phyloP scores from a whole-genome alignment of 176 grass and related monocot genomes.

The Oropetium thomaeum region DNA sequence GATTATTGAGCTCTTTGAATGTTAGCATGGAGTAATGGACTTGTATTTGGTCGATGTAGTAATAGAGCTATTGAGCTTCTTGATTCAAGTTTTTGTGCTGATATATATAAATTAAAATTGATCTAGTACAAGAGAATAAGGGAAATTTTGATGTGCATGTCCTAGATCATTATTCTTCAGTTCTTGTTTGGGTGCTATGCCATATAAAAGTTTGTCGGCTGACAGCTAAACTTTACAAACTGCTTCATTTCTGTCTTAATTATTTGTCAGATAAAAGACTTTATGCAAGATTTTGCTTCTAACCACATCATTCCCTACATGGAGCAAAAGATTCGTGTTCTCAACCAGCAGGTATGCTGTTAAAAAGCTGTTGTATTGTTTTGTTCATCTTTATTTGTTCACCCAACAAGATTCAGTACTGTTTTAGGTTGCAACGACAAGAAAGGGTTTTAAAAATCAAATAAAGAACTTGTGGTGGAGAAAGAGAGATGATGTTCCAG shows the following conservation, averaged over 20 bases:
- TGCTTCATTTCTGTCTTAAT: slow-evolving; percentile 11
- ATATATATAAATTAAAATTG: too few relatives aligned
- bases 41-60: slow-evolving; percentile 18
- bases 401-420: slow-evolving; percentile 23
- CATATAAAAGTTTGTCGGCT: neutral
- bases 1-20: slow-evolving; percentile 4
- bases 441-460: slow-evolving; percentile 96
- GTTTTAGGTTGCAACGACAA: slow-evolving; percentile 81
- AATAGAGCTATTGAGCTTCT: neutral
- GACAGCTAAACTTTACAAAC: neutral
- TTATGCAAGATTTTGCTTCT: slow-evolving; percentile 90
- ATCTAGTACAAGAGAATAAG: neutral
- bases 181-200: slow-evolving; percentile 6
- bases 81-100: slow-evolving; percentile 12
- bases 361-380: slow-evolving; percentile 4
- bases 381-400: neutral
- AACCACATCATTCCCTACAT: slow-evolving; percentile 98
- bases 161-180: slow-evolving; percentile 7
- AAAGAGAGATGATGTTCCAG: slow-evolving; percentile 90
- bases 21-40: neutral
- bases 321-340: slow-evolving; percentile 93
- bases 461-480: slow-evolving; percentile 99
- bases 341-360: slow-evolving; percentile 92
- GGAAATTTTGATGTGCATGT: neutral
- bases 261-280: slow-evolving; percentile 84